Evolutionary conservation across 139 green algal genomes (phyloP).

Genomic region (Auxenochlorella pyrenoidosa): DNA sequence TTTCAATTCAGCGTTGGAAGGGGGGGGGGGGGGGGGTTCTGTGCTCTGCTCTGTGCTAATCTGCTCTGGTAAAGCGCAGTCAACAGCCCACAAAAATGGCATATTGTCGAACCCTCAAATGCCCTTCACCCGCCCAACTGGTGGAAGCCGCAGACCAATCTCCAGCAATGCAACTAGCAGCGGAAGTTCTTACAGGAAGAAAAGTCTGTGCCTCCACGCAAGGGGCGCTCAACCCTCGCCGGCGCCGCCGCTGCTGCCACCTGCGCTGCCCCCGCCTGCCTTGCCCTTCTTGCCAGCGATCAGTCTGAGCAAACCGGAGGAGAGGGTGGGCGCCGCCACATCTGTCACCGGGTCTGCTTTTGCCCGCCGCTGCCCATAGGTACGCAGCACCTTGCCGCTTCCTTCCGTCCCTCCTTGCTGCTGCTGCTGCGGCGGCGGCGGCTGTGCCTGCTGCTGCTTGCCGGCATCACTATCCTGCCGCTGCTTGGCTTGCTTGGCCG

Average conservation of each 20-base stretch:
- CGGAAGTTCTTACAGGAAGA: too few relatives aligned
- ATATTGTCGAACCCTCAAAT: too few relatives aligned
- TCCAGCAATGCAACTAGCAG: too few relatives aligned
- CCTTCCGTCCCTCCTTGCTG: not conserved
- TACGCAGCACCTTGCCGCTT: constrained; percentile 39
- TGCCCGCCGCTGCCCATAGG: constrained; percentile 64
- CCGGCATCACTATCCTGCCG: not conserved
- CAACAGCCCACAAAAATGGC: too few relatives aligned
- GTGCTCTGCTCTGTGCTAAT: too few relatives aligned
- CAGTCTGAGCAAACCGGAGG: constrained; percentile 62
- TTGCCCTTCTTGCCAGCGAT: constrained; percentile 51
- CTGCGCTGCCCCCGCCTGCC: not conserved
- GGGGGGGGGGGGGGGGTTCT: too few relatives aligned
- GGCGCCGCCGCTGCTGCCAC: not conserved
- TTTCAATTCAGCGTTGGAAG: too few relatives aligned
- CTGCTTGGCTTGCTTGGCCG: not conserved
- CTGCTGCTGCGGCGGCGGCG: not conserved
- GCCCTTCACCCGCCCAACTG: too few relatives aligned
- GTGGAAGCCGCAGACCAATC: too few relatives aligned
- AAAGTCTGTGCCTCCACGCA: too few relatives aligned
- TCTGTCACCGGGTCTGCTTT: constrained; percentile 69
- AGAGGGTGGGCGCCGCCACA: constrained; percentile 43
- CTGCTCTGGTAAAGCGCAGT: too few relatives aligned
- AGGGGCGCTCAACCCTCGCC: not conserved
- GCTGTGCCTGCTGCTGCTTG: not conserved